phyloP scores from a whole-genome alignment of 805 yeast genomes.

The Metschnikowia kofuensis region DNA sequence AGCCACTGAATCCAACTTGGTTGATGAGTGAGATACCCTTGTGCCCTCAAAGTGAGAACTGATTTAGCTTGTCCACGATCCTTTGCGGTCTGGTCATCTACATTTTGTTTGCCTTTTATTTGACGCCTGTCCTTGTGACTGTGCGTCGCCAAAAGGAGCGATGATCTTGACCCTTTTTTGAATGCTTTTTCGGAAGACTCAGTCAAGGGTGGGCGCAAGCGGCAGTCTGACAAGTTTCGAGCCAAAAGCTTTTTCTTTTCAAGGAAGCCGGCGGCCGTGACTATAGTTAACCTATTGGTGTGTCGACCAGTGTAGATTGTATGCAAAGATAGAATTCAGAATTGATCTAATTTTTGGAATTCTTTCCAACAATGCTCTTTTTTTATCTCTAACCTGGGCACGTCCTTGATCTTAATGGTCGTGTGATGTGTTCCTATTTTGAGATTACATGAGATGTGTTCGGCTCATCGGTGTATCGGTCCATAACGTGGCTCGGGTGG shows the following conservation, averaged over 20 bases:
- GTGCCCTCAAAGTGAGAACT: slow-evolving; percentile 86
- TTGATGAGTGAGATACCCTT: slow-evolving; percentile 89
- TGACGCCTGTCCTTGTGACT: slow-evolving; percentile 22
- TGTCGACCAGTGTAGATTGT: slow-evolving; percentile 70
- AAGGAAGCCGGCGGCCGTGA: slow-evolving; percentile 84
- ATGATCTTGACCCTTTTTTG: slow-evolving; percentile 95
- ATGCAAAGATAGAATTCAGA: no score
- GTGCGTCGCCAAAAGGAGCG: slow-evolving; percentile 78
- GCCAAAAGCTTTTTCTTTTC: slow-evolving; percentile 19
- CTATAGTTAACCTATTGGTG: slow-evolving; percentile 98
- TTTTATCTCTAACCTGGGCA: no score
- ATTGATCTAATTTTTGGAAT: no score
- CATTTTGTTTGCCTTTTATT: slow-evolving; percentile 47
- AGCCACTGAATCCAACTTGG: slow-evolving; percentile 99
- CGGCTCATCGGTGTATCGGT: no score
- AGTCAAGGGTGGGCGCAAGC: slow-evolving; percentile 90
- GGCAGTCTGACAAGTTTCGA: slow-evolving; percentile 99
- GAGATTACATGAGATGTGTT: no score
- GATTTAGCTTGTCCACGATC: slow-evolving; percentile 77
- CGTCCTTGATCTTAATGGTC: no score
- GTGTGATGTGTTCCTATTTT: no score
- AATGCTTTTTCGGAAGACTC: slow-evolving; percentile 86
- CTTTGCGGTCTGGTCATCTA: slow-evolving; percentile 90
- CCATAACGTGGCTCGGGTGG: no score
- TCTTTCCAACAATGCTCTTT: no score